Evolutionary conservation across 495 filamentous ascomycete genomes (phyloP).

Genomic region (Podospora anserina): DNA sequence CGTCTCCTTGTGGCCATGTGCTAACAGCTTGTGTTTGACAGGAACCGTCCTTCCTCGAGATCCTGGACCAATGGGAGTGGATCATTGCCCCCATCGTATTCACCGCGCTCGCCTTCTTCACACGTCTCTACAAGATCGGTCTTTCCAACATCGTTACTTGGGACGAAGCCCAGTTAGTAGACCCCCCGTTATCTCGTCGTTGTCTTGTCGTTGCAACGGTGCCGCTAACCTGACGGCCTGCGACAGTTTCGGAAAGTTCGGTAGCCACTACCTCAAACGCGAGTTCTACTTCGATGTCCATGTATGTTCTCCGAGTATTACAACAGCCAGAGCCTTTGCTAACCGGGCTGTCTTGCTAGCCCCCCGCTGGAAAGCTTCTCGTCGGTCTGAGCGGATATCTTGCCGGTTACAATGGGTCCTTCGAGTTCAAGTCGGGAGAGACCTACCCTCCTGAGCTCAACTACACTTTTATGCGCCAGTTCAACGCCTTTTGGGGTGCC

Average conservation of each 20-base stretch:
- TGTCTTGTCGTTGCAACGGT: slow-evolving; percentile 11
- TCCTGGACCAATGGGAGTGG: slow-evolving; percentile 77
- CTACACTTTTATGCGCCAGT: slow-evolving; percentile 97
- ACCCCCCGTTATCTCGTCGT: slow-evolving; percentile 7
- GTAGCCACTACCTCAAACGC: slow-evolving; percentile 95
- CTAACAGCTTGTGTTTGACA: slow-evolving; percentile 26
- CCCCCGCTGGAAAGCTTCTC: slow-evolving; percentile 95
- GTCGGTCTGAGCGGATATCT: slow-evolving; percentile 94
- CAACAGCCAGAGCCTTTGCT: slow-evolving; percentile 11
- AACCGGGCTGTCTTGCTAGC: slow-evolving; percentile 49
- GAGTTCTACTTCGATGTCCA: slow-evolving; percentile 98
- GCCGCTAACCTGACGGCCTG: slow-evolving; percentile 28
- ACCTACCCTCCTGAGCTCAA: slow-evolving; percentile 89
- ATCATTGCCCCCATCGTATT: slow-evolving; percentile 85
- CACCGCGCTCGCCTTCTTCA: slow-evolving; percentile 87
- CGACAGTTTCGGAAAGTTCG: slow-evolving; percentile 93
- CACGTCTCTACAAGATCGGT: slow-evolving; percentile 91
- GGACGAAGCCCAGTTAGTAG: slow-evolving; percentile 94
- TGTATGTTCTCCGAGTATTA: slow-evolving; percentile 28
- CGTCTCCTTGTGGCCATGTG: neutral
- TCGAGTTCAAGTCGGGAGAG: slow-evolving; percentile 99
- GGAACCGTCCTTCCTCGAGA: slow-evolving; percentile 54
- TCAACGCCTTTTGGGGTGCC: slow-evolving; percentile 93
- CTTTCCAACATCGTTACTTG: slow-evolving; percentile 94
- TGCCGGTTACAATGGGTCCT: slow-evolving; percentile 97